These are phyloP conservation scores for Stereocaulon alpinum DNA, from an alignment of 495 filamentous ascomycete species.

Conservation along the genomic window DNA sequence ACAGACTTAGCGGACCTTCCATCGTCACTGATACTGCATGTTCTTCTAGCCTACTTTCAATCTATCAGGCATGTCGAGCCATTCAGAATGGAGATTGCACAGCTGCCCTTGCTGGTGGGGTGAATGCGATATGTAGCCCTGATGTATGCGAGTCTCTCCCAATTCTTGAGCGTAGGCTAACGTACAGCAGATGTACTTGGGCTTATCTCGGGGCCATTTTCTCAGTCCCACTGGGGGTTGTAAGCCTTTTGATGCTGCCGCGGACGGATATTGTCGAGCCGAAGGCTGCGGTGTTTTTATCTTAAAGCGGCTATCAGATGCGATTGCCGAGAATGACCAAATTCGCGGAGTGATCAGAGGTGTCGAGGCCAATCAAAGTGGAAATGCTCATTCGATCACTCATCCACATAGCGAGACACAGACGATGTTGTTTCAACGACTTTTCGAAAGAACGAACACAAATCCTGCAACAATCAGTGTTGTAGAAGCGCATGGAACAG, in stretches of 20 bases:
- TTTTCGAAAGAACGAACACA: conserved; percentile 17
- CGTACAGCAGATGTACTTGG: conserved; percentile 11
- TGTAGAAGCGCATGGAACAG: conserved; percentile 35
- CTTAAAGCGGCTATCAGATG: conserved; percentile 40
- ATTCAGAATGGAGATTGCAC: conserved; percentile 39
- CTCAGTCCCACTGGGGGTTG: conserved; percentile 34
- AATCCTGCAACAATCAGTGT: conserved; percentile 25
- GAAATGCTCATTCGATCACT: conserved; percentile 31
- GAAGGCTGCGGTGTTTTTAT: conserved; percentile 37
- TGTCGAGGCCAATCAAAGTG: conserved; percentile 28
- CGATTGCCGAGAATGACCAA: conserved; percentile 38
- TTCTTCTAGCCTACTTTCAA: conserved; percentile 32
- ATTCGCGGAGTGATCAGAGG: conserved; percentile 35
- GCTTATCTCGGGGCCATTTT: conserved; percentile 32
- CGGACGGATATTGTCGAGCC: conserved; percentile 40
- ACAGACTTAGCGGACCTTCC: conserved; percentile 77
- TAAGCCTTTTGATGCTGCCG: conserved; percentile 38
- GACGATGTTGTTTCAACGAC: conserved; percentile 14
- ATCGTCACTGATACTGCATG: conserved; percentile 67
- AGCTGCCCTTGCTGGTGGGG: conserved; percentile 37
- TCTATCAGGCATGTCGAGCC: conserved; percentile 29
- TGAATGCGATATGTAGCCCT: conserved; percentile 34
- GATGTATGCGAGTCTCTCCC: conserved; percentile 36
- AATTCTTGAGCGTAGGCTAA: conserved; percentile 3
- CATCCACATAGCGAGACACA: conserved; percentile 27